phyloP scores from a whole-genome alignment of 177 flowering plant genomes.

The Vitis hybrid region DNA sequence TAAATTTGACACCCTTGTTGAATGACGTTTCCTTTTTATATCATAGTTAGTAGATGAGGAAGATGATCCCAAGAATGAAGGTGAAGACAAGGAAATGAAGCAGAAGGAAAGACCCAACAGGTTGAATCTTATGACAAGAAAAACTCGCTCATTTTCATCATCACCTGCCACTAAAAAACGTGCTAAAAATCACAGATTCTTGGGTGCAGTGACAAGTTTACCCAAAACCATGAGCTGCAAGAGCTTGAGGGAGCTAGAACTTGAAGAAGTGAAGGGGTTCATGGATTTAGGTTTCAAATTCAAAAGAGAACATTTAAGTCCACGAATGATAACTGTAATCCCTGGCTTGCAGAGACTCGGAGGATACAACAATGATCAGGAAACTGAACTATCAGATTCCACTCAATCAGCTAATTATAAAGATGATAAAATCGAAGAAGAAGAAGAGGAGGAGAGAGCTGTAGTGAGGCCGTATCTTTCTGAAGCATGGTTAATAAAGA shows the following conservation, averaged over 20 bases:
- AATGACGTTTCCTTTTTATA: too few relatives aligned
- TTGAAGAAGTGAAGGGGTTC: constrained; percentile 65
- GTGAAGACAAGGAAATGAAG: background rate
- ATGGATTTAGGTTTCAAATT: constrained; percentile 65
- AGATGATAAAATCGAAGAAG: constrained; percentile 5
- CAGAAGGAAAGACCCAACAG: constrained; percentile 23
- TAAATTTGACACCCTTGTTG: too few relatives aligned
- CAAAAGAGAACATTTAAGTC: constrained; percentile 36
- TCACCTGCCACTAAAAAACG: constrained; percentile 30
- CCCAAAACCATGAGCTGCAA: constrained; percentile 43
- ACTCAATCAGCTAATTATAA: background rate
- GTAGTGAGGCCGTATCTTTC: constrained; percentile 61
- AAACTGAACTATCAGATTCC: background rate
- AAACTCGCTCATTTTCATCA: constrained; percentile 30
- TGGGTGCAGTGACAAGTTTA: constrained; percentile 10
- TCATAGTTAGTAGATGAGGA: too few relatives aligned
- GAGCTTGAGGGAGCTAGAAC: constrained; percentile 52
- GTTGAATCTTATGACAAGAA: constrained; percentile 8
- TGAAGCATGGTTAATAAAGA: constrained; percentile 61
- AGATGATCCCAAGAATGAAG: constrained; percentile 8
- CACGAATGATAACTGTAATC: constrained; percentile 44
- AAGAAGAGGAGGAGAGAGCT: constrained; percentile 11
- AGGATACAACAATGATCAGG: constrained; percentile 2
- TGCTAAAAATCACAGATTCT: constrained; percentile 9
- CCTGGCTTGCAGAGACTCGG: constrained; percentile 58